Evolutionary conservation across 1,284 basidiomycete genomes (phyloP), one percentile per base, ranked within the genome.

Genomic region (Trichosporon ovoides): DNA sequence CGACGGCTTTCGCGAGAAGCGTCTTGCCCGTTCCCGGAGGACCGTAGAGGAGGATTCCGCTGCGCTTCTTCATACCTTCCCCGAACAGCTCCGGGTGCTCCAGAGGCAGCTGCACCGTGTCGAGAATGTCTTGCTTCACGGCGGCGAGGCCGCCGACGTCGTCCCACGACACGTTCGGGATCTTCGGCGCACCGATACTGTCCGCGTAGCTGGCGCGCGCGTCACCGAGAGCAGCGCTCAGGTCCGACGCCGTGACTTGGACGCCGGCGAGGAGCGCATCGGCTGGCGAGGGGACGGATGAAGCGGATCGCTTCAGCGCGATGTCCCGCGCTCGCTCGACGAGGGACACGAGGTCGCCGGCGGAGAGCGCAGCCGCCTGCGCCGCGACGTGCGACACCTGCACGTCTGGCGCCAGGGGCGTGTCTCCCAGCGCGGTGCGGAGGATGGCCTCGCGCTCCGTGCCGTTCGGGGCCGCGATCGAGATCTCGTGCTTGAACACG

Each of bases 11-110:
- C n/a, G 74, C 75, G 50, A 94, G 81, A 2, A 95, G 82, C 0
- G 91, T 94, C 80, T 97, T 97, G 56, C 93, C 93, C 1, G 93
- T 96, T 16, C 93, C 93, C 0, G 94, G 94, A 11, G 94, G 94
- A 1, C 93, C 93, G 63, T 95, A 94, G 3, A 97, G 66, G 46
- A 46, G 67, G 58, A 80, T 77, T 59, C 91, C 90, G 58, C 92
- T 96, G 65, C 96, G 84, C 76, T 97, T 96, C 79, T 98, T 98
- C 20, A 99, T 79, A 1, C 95, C 95, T 60, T 88, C 86, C 6
- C 86, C 83, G 76, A 99, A 99, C 1, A 99, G 78, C 68, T 98
- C 93, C 2, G 96, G 95, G 71, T 91, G 86, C 60, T 97, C 90
- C 24, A 99, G 80, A 0, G 96, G 96, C 3, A 99, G 80, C 73